Evolutionary conservation across 306 rosid genomes (phyloP).

Genomic region (Prunus fruticosa): DNA sequence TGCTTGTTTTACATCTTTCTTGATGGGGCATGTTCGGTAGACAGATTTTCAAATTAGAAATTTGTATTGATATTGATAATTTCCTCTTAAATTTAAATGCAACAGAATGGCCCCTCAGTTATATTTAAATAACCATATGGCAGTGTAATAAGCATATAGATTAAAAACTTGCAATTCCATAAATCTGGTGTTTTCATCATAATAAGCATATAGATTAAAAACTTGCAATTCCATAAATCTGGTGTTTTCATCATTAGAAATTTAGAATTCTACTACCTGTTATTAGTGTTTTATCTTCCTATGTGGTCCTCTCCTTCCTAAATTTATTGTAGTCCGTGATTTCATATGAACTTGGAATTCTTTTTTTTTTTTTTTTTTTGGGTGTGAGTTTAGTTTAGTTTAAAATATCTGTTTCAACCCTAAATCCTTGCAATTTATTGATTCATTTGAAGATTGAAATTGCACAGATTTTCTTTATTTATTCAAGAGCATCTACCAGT

Average conservation of each 20-base stretch:
- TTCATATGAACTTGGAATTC: not conserved
- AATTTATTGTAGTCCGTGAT: not conserved
- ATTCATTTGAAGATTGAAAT: not conserved
- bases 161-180: not conserved
- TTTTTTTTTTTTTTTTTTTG: not conserved
- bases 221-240: too few relatives aligned
- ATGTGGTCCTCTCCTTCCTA: not conserved
- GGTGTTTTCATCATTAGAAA: not conserved
- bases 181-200: not conserved
- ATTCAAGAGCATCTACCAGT: not conserved
- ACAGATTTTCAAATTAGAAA: not conserved
- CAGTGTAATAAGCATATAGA: not conserved
- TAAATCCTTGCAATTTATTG: not conserved
- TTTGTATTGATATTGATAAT: not conserved
- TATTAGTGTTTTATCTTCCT: not conserved
- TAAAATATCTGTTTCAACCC: not conserved
- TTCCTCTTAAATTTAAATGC: not conserved
- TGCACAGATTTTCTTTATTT: not conserved
- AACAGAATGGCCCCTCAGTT: not conserved
- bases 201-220: too few relatives aligned
- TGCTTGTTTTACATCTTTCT: slow-evolving; percentile 1
- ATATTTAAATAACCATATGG: not conserved
- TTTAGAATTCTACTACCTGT: not conserved
- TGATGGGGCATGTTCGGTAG: not conserved
- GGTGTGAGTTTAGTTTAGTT: not conserved